phyloP scores from a whole-genome alignment of 176 grass and related monocot genomes.

The Bromus sterilis region DNA sequence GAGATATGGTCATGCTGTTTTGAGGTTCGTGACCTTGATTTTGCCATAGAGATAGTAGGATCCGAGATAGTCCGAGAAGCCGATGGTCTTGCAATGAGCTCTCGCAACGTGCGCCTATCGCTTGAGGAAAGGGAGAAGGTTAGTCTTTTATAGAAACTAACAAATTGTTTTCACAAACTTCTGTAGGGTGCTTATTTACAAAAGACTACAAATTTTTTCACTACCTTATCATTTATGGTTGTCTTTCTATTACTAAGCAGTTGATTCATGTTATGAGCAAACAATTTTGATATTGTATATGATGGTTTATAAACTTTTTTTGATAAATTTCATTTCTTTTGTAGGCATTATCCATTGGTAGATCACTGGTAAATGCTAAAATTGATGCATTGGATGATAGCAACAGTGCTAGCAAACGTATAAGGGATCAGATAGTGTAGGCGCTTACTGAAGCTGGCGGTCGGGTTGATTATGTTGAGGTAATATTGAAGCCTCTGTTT shows the following conservation, averaged over 20 bases:
- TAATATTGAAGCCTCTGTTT: neutral
- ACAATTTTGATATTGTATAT: neutral
- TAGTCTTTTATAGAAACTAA: neutral
- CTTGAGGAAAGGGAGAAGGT: conserved; percentile 61
- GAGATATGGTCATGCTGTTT: conserved; percentile 16
- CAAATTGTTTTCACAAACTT: neutral
- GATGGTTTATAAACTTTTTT: neutral
- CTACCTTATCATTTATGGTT: neutral
- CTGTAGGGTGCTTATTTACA: neutral
- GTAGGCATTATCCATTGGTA: conserved; percentile 70
- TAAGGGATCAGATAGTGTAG: conserved; percentile 49
- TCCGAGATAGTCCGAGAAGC: conserved; percentile 80
- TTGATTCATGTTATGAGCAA: neutral
- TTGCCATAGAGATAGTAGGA: conserved; percentile 70
- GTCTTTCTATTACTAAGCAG: neutral
- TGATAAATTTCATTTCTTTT: neutral
- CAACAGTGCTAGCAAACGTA: conserved; percentile 31
- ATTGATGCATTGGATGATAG: conserved; percentile 29
- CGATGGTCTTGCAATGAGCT: conserved; percentile 97
- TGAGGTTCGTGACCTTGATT: conserved; percentile 84
- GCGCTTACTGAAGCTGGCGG: conserved; percentile 43
- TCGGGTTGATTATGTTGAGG: conserved; percentile 87
- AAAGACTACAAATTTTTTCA: neutral
- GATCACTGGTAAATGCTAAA: conserved; percentile 63
- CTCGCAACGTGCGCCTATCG: conserved; percentile 77